Percentiles rank a stretch among this genome's conserved stretches.
Conservation (phyloP, 495 filamentous ascomycete species). For the Trichoderma asperelloides region DNA sequence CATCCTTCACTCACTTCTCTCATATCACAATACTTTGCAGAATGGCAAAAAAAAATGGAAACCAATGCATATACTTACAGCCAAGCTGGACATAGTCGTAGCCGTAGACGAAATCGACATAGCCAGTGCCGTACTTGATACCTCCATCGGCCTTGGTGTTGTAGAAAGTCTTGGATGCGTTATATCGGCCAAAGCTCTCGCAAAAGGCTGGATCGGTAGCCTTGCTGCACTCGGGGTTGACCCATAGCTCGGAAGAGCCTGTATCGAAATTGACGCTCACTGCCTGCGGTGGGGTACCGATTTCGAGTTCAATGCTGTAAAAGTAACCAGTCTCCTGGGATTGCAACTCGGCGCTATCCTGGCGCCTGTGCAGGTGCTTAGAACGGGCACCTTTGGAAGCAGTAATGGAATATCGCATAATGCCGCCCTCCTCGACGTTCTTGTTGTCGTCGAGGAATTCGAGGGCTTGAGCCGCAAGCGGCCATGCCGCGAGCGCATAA, state of each 20-base stretch:
- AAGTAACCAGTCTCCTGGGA: conserved; percentile 2
- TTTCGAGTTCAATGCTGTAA: conserved; percentile 11
- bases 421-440: neutral
- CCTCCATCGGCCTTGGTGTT: conserved; percentile 1
- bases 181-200: conserved; percentile 20
- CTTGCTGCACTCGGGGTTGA: conserved; percentile 23
- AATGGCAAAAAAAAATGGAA: neutral
- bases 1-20: neutral
- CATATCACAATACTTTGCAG: neutral
- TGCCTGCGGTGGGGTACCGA: conserved; percentile 21
- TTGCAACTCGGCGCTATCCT: neutral
- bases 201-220: conserved; percentile 17
- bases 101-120: conserved; percentile 13
- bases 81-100: conserved; percentile 13
- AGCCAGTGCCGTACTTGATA: conserved; percentile 15
- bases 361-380: conserved; percentile 3
- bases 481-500: neutral
- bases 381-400: neutral
- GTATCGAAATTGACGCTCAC: conserved; percentile 31
- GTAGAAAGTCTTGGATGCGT: conserved; percentile 4
- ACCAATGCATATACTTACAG: conserved; percentile 8
- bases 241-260: conserved; percentile 35
- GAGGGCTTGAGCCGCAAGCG: conserved; percentile 1
- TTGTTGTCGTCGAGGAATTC: neutral
- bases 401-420: conserved; percentile 2